Percentiles rank a stretch among this genome's conserved stretches.
phyloP scores from a whole-genome alignment of 2,329 filamentous ascomycete species.

The Calonectria naviculata region DNA sequence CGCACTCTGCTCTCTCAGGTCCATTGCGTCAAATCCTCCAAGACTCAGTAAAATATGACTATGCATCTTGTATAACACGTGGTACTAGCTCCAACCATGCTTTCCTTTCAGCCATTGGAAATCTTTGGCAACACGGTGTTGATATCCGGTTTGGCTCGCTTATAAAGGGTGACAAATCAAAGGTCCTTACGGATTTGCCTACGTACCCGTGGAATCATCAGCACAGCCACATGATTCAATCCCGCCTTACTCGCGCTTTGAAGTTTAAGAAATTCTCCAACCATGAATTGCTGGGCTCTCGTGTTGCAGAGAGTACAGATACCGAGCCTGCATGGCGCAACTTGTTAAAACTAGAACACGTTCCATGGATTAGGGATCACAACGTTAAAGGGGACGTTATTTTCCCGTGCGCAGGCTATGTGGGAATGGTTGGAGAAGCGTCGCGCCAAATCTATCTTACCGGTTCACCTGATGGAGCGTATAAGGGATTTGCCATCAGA shows the following conservation, averaged over 20 bases:
- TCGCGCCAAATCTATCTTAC: conserved; percentile 26
- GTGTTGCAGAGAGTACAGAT: conserved; percentile 22
- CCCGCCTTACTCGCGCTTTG: conserved; percentile 44
- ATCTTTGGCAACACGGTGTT: not conserved
- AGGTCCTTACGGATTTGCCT: conserved; percentile 44
- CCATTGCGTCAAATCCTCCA: conserved; percentile 37
- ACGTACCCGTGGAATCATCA: conserved; percentile 52
- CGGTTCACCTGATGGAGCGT: not conserved
- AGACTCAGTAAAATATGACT: not conserved
- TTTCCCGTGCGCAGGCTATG: conserved; percentile 51
- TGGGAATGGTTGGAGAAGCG: conserved; percentile 44
- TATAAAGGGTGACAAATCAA: not conserved
- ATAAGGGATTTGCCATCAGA: conserved; percentile 25
- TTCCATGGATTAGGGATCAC: conserved; percentile 58
- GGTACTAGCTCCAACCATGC: not conserved
- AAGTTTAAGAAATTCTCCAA: conserved; percentile 45
- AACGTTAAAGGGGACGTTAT: conserved; percentile 54
- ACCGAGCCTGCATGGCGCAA: conserved; percentile 35
- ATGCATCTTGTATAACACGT: conserved; percentile 13
- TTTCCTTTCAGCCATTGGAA: not conserved
- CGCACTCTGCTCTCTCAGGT: conserved; percentile 38
- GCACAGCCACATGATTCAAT: conserved; percentile 46
- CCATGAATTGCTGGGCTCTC: conserved; percentile 49
- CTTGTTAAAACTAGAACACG: conserved; percentile 27
- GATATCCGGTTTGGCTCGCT: conserved; percentile 8